Evolutionary conservation across 805 yeast species (phyloP), one percentile per base, ranked within the genome.

Genomic region (Lachancea dasiensis): DNA sequence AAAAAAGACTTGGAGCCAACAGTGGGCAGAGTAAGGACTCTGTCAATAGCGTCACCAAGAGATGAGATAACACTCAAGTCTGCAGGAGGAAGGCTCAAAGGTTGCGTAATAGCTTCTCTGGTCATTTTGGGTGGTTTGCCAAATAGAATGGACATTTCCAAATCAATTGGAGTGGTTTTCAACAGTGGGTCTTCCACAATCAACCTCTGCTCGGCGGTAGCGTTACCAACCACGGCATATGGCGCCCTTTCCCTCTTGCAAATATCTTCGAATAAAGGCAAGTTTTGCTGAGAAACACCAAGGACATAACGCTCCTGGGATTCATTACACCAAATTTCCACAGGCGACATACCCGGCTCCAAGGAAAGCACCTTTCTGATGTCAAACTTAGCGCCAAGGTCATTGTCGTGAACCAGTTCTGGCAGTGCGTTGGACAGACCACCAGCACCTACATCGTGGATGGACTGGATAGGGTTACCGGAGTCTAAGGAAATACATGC

Each of bases 321-420:
- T 67, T 92, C 98, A 54, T 95, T 90, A 75, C 99, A 92, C 99
- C 99, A 92, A 47, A 92, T 86, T 69, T 92, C 98, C 95, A 92
- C 86, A 39, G 99, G 97, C 4, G 97, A 90, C 97, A 92, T 86
- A 41, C 97, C 95, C 34, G 95, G 95, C 63, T 92, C 99, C 48
- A 87, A 73, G 25, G 87, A 81, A 40, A 95, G 75, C 40, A 92
- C 81, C 39, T 89, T 83, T 65, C 99, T 79, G 48, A 92, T 72
- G 63, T 92, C 96, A 47, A 92, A 92, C 47, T 61, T 72, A 20
- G 96, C 99, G 60, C 99, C 99, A 46, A 92, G 73, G 48, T 84
- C 92, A 60, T 92, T 92, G 62, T 92, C 99, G 58, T 92, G 97
- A 18, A 92, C 98, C 48, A 92, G 73, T 67, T 92, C 99, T 7